Evolutionary conservation across 2,329 filamentous ascomycete genomes (phyloP).

Genomic region (Arthroderma sp.): DNA sequence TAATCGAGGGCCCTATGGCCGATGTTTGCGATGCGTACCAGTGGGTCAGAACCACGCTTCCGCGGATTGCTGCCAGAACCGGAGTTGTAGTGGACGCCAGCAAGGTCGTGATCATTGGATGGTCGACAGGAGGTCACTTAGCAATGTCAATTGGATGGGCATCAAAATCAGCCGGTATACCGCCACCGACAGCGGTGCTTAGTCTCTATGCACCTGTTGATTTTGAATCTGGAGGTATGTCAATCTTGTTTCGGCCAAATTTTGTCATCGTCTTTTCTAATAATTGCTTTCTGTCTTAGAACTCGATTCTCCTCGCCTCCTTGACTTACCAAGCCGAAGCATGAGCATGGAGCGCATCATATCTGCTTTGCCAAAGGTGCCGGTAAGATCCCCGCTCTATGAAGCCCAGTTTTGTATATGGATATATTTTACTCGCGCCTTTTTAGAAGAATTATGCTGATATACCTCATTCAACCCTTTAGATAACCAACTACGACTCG

Average conservation of each 20-base stretch:
- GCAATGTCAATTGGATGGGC: constrained; percentile 35
- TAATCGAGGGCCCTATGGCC: constrained; percentile 33
- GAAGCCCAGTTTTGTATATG: constrained; percentile 13
- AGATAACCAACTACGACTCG: no score
- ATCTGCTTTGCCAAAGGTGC: neutral
- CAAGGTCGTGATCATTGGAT: constrained; percentile 32
- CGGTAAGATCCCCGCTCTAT: neutral
- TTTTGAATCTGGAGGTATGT: constrained; percentile 19
- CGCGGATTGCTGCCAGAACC: constrained; percentile 12
- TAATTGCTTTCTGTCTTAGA: no score
- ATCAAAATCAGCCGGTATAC: constrained; percentile 14
- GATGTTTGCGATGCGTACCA: constrained; percentile 31
- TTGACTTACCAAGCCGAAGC: constrained; percentile 10
- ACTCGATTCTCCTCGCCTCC: no score
- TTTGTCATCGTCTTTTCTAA: no score
- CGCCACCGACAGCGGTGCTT: constrained; percentile 31
- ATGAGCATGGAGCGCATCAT: no score
- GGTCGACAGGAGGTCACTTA: constrained; percentile 37
- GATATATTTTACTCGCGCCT: constrained; percentile 7
- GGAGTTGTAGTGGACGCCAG: constrained; percentile 3
- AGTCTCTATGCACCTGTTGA: constrained; percentile 35
- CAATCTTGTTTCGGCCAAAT: constrained; percentile 3
- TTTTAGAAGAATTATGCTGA: no score
- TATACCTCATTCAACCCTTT: no score
- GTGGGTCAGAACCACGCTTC: constrained; percentile 26